Evolutionary conservation across 352 stramenopile genomes (phyloP), one percentile per base, ranked within the genome.

Genomic region (Globisporangium canariense): DNA sequence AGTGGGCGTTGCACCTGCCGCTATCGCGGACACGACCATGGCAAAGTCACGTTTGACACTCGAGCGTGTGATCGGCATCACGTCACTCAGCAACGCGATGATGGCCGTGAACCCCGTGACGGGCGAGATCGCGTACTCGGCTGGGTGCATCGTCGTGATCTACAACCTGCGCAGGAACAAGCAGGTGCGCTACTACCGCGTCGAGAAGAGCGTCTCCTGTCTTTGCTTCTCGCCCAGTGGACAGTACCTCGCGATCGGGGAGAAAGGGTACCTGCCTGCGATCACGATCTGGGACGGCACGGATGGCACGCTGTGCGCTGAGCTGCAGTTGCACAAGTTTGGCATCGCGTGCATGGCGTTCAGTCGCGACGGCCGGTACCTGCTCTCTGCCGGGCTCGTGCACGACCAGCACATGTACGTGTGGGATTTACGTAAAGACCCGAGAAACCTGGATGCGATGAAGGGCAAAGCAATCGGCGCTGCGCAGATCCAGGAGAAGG

Each of bases 111-210:
- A 92, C 60, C 78, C 77, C 16, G 78, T 81, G 45, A 91, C 81
- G 9, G 83, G 85, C 7, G 87, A 97, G 70, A 77, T 94, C 64
- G 89, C 88, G 56, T 97, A 94, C 67, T 74, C 87, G 4, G 88
- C 89, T 3, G 89, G 89, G 8, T 94, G 86, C 65, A 92, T 96
- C 47, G 89, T 96, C 53, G 89, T 97, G n/a, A 80, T 97, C 50
- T 97, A 96, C 81, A 94, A 92, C 71, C 61, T 93, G 30, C 72
- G 85, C 0, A 70, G 87, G 41, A 89, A 95, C 70, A 94, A 93
- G 47, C 89, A 97, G 49, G 81, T 92, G 63, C 79, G 86, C 3
- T 97, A 96, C 72, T 96, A 96, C 69, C 88, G 87, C 50, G 87
- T 94, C 2, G 86, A 94, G 66, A 95, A 95, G 58, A 71, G 65